Evolutionary conservation across 352 stramenopile genomes (phyloP), one percentile per base, ranked within the genome.

Genomic region (Globisporangium cylindrosporum): DNA sequence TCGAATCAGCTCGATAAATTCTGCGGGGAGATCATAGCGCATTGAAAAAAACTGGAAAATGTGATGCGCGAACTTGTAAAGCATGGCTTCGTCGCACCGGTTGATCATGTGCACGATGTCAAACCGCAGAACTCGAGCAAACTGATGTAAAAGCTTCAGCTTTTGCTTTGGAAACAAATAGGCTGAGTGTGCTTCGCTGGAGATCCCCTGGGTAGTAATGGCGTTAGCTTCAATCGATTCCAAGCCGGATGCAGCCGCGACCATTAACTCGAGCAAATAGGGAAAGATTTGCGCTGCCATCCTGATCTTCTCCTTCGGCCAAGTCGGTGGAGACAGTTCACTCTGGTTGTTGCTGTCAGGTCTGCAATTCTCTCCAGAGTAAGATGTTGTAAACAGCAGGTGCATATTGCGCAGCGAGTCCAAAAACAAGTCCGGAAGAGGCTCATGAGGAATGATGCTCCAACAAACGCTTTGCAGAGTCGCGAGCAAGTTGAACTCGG

Each of bases 1-100:
- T 9, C 78, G 73, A 49, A 89, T 67, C 3, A 88, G 57, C 20
- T 79, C 70, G 1, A 84, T 71, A 12, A 88, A 67, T 38, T 72
- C 71, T 4, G 64, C 41, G 3, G 82, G 80, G 1, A 88, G 60
- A 24, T 68, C 69, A 22, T 73, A 68, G 9, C 70, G 74, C 62
- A 86, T 59, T 22, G 73, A 67, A 36, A 88, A 65, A 15, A 86
- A 59, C 46, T 88, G 82, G 27, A 84, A 77, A 32, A 88, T 49
- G 22, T 89, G 79, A 38, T 88, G 81, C 1, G 71, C 68, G 32
- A 84, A 63, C 2, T 76, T 76, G 57, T 68, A 74, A 24, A 81
- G 54, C 24, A 73, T 74, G 10, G 75, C 65, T 59, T 82, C 81
- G 56, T 84, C 76, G n/a, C 73, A 73, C 14, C 71, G 77, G 15